A percentile compares a stretch with the other conserved stretches of the same genome.
Evolutionary conservation across 2,329 filamentous ascomycete genomes (phyloP).

Genomic region (Phialophora chinensis): DNA sequence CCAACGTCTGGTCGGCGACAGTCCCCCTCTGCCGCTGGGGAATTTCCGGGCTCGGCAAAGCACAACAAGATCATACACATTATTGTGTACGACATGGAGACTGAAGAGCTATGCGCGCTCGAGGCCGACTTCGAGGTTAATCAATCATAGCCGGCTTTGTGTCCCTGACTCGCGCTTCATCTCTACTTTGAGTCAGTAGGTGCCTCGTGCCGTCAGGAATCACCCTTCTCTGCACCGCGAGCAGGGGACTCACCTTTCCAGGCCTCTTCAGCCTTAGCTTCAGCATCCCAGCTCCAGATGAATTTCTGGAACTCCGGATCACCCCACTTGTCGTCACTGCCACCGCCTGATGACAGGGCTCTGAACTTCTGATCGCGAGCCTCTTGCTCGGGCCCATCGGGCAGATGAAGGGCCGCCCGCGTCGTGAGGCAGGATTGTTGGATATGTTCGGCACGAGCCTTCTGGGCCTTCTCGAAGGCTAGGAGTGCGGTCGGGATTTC

Average conservation of each 20-base stretch:
- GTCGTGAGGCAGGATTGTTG: slow-evolving; percentile 51
- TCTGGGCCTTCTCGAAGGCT: slow-evolving; percentile 56
- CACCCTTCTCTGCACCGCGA: no score
- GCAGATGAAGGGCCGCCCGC: slow-evolving; percentile 42
- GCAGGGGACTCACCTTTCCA: slow-evolving; percentile 41
- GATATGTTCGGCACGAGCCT: slow-evolving; percentile 44
- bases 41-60: no score
- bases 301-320: slow-evolving; percentile 71
- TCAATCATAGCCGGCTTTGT: slow-evolving; percentile 23
- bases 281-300: slow-evolving; percentile 69
- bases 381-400: slow-evolving; percentile 41
- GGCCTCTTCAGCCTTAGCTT: slow-evolving; percentile 58
- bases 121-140: neutral
- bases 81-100: neutral
- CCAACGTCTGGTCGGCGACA: neutral
- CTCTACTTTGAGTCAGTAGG: neutral
- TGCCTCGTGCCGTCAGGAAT: neutral
- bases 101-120: neutral
- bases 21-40: no score
- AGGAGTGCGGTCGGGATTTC: slow-evolving; percentile 48
- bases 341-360: slow-evolving; percentile 56
- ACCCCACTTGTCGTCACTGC: slow-evolving; percentile 68
- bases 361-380: slow-evolving; percentile 56
- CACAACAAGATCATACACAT: no score
- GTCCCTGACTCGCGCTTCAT: slow-evolving; percentile 8